Percentiles rank a stretch among this genome's conserved stretches.
Conservation (phyloP, 768 basidiomycete genomes). For the Suillus decipiens region DNA sequence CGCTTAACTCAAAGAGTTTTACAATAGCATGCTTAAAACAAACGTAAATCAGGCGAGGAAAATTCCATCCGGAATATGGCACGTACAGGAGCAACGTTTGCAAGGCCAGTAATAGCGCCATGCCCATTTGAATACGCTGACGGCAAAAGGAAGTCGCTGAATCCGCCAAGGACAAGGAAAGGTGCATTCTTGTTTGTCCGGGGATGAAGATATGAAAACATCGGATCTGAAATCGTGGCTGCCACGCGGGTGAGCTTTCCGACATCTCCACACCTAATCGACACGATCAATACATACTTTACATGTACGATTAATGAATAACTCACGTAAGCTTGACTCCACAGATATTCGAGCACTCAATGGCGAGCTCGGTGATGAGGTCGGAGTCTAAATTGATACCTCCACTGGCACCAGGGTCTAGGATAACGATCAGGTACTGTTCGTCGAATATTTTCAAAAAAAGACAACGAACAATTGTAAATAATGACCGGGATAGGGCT, state of each 20-base stretch:
- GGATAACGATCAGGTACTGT: neutral
- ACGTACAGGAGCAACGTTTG: constrained; percentile 76
- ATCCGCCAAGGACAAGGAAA: constrained; percentile 88
- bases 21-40: constrained; percentile 52
- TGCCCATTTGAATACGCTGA: constrained; percentile 73
- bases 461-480: constrained; percentile 70
- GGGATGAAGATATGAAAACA: constrained; percentile 61
- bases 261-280: constrained; percentile 79
- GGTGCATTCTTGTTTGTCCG: constrained; percentile 65
- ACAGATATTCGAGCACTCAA: constrained; percentile 71
- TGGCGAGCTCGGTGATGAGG: constrained; percentile 77
- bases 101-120: constrained; percentile 90
- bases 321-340: constrained; percentile 90
- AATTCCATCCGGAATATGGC: constrained; percentile 6
- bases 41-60: constrained; percentile 9
- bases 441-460: constrained; percentile 10
- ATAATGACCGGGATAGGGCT: constrained; percentile 87
- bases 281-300: constrained; percentile 14
- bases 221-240: constrained; percentile 56
- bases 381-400: constrained; percentile 94
- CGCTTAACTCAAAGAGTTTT: constrained; percentile 64
- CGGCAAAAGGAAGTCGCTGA: constrained; percentile 78
- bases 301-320: neutral
- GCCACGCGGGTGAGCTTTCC: constrained; percentile 89
- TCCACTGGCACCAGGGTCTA: constrained; percentile 84